Conservation (phyloP, 2,329 filamentous ascomycete genomes). For the Fusarium guadeloupense region DNA sequence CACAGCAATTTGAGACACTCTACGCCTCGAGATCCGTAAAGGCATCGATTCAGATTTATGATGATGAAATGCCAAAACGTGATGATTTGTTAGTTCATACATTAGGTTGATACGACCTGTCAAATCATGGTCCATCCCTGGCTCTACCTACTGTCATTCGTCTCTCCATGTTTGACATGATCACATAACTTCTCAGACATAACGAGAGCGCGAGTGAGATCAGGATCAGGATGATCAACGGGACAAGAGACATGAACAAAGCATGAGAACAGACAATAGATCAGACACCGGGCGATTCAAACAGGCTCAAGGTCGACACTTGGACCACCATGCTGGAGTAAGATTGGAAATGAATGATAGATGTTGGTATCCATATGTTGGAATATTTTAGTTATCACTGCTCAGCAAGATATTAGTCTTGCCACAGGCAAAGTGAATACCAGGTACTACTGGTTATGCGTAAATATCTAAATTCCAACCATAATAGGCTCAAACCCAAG, state of each 20-base stretch:
- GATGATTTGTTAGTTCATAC: conserved; percentile 9
- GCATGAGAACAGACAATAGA: conserved; percentile 29
- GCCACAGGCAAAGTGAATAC: no score
- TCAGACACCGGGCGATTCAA: conserved; percentile 32
- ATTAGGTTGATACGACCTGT: conserved; percentile 13
- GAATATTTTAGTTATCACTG: no score
- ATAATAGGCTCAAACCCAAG: no score
- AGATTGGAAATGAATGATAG: background rate
- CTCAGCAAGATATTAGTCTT: no score
- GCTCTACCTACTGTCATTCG: background rate
- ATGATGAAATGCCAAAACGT: conserved; percentile 14
- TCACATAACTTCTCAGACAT: background rate
- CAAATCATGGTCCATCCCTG: conserved; percentile 1
- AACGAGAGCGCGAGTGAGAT: background rate
- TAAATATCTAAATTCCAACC: no score
- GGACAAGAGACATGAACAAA: background rate
- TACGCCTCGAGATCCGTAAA: conserved; percentile 28
- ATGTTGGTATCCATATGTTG: no score
- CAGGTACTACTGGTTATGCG: no score
- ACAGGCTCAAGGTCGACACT: conserved; percentile 17
- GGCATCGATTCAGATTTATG: conserved; percentile 20
- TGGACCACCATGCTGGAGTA: conserved; percentile 11
- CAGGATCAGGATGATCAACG: background rate
- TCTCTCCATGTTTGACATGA: background rate
- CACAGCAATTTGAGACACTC: conserved; percentile 29